Conservation (phyloP, 768 basidiomycete genomes). For the Lyophyllum decastes region DNA sequence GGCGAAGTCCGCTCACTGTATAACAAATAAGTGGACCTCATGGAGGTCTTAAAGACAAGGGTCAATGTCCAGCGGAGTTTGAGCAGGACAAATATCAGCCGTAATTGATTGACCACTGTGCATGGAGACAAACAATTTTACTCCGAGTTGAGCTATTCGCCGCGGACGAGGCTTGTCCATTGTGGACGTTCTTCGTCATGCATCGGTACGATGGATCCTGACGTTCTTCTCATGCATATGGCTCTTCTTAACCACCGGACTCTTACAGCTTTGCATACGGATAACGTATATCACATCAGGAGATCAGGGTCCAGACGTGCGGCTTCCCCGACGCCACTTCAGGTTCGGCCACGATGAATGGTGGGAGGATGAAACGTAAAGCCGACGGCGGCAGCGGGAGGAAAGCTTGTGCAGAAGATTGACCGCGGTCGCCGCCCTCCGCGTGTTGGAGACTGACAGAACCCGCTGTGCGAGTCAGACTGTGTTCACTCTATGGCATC, state of each 20-base stretch:
- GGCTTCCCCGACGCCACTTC: conserved; percentile 18
- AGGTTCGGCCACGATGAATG: conserved; percentile 19
- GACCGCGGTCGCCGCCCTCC: too few relatives aligned
- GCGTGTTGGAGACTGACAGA: background rate
- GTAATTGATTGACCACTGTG: conserved; percentile 2
- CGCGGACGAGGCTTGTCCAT: background rate
- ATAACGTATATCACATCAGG: conserved; percentile 9
- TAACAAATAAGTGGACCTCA: background rate
- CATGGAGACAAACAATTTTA: background rate
- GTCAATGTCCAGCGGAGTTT: conserved; percentile 7
- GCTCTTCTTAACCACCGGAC: background rate
- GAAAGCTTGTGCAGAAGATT: background rate
- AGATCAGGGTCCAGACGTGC: conserved; percentile 4
- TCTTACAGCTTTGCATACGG: background rate
- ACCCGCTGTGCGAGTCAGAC: background rate
- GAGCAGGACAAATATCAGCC: background rate
- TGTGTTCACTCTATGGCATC: conserved; percentile 2
- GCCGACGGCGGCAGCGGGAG: conserved; percentile 12
- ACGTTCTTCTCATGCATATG: background rate
- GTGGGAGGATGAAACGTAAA: conserved; percentile 18
- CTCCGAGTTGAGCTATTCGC: background rate
- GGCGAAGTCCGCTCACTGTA: background rate
- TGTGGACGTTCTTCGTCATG: background rate
- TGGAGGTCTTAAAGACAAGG: background rate
- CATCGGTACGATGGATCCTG: background rate